Percentiles rank a stretch among this genome's conserved stretches.
phyloP scores from a whole-genome alignment of 2,329 filamentous ascomycete species.

The Bipolaris sorokiniana region DNA sequence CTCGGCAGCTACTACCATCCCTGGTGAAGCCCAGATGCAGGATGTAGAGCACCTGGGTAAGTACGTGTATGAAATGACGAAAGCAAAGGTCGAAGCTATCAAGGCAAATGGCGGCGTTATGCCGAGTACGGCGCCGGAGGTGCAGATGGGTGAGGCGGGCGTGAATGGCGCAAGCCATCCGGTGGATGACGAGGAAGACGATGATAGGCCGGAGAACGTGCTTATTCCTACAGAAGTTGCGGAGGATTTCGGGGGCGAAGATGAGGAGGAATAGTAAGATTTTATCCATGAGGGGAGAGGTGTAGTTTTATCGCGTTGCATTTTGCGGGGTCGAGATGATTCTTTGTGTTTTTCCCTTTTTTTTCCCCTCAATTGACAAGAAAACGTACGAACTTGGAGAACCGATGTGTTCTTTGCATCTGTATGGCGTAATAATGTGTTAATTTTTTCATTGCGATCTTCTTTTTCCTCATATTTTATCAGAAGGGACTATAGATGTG shows the following conservation, averaged over 20 bases:
- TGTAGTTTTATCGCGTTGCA: neutral
- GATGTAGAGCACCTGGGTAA: constrained; percentile 92
- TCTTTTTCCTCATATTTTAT: neutral
- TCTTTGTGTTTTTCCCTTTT: neutral
- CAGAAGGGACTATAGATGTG: too few species aligned
- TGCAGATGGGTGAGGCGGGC: constrained; percentile 41
- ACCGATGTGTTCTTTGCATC: neutral
- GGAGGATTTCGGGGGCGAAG: constrained; percentile 8
- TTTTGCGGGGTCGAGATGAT: neutral
- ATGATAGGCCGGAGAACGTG: constrained; percentile 42
- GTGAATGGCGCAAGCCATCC: constrained; percentile 34
- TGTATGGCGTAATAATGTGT: neutral
- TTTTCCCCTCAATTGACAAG: neutral
- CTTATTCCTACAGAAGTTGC: constrained; percentile 23
- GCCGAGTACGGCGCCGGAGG: constrained; percentile 40
- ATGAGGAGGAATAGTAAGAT: constrained; percentile 9
- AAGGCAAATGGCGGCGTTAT: constrained; percentile 51
- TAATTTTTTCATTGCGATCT: neutral
- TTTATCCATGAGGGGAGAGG: neutral
- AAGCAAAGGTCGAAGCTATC: constrained; percentile 67
- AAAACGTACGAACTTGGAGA: too few species aligned
- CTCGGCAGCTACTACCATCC: constrained; percentile 25
- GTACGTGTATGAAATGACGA: constrained; percentile 96
- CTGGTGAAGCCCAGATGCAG: constrained; percentile 73
- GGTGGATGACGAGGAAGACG: constrained; percentile 32